Evolutionary conservation across 2,329 filamentous ascomycete species (phyloP), one percentile per base, ranked within the genome.

Genomic region (Kalmusia sp.): DNA sequence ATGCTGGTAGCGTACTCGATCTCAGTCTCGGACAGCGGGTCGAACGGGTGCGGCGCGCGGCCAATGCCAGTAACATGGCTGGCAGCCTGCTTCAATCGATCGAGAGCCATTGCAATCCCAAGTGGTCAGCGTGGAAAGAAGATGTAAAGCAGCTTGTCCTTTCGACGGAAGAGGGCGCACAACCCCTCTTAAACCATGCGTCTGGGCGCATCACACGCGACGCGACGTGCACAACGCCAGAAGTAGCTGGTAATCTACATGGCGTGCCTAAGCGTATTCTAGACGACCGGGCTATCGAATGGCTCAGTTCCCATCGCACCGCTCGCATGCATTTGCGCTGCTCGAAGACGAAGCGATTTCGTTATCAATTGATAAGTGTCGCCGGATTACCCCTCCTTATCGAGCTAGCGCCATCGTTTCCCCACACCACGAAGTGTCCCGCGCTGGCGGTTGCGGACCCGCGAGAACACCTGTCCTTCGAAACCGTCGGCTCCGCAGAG

Each of bases 11-110:
- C 86, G 17, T 82, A 77, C 64, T 89, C 87, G 63, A 96, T 96
- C 75, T 96, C 92, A 2, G 79, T 75, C 8, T 82, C 79, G 8
- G 83, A 84, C 39, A 96, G 85, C 48, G 92, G 92, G 67, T 96
- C 92, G 59, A 95, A 84, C 5, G 92, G 92, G 68, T 96, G 87
- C 30, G 84, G 82, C 44, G 79, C 78, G 31, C 78, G 68, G 17
- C 78, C 68, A 22, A 81, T 78, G 51, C 84, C 84, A 48, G 80
- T 82, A 65, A 89, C 74, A 65, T 89, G 87, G 49, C 82, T 79
- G 60, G 85, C 79, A 68, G 89, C 78, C 67, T 87, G 85, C 76
- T 85, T 85, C 39, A 88, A 77, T 63, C 85, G 82, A 63, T 87
- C 84, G 61, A 87, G 79, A 61, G 84, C 84, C 84, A 86, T 87